phyloP scores from a whole-genome alignment of 768 basidiomycete genomes.

The Tricholoma saponaceum region DNA sequence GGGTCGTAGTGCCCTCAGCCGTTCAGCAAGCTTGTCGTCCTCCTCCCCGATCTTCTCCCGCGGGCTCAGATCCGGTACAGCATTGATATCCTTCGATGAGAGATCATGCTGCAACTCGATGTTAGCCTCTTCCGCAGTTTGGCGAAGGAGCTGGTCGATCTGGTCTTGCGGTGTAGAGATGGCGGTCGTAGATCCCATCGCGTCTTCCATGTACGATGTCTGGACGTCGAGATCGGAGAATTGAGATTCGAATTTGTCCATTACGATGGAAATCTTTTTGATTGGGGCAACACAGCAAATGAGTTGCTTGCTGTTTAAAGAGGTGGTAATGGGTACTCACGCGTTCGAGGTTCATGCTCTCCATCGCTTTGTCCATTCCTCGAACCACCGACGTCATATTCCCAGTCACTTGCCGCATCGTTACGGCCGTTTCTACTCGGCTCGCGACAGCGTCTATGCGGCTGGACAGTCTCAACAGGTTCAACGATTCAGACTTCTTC shows the following conservation, averaged over 20 bases:
- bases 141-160: slow-evolving; percentile 85
- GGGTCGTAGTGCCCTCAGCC: slow-evolving; percentile 84
- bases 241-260: slow-evolving; percentile 98
- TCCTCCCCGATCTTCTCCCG: slow-evolving; percentile 66
- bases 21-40: slow-evolving; percentile 77
- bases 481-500: slow-evolving; percentile 94
- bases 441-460: slow-evolving; percentile 96
- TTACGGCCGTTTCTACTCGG: slow-evolving; percentile 96
- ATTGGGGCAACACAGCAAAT: background rate
- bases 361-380: slow-evolving; percentile 99
- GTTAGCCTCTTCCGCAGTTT: slow-evolving; percentile 96
- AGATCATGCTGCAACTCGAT: slow-evolving; percentile 94
- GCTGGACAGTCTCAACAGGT: slow-evolving; percentile 84
- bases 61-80: slow-evolving; percentile 53
- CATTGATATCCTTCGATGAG: slow-evolving; percentile 53
- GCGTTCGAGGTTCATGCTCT: slow-evolving; percentile 96
- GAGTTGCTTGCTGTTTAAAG: background rate
- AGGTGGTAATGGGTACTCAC: slow-evolving; percentile 40
- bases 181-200: slow-evolving; percentile 91
- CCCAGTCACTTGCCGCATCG: slow-evolving; percentile 94
- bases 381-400: slow-evolving; percentile 96
- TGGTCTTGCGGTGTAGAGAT: slow-evolving; percentile 96
- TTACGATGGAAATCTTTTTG: slow-evolving; percentile 87
- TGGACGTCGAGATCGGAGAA: slow-evolving; percentile 98
- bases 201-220: slow-evolving; percentile 96